phyloP scores from a whole-genome alignment of 1,284 basidiomycete genomes.

The Cryptococcus depauperatus region DNA sequence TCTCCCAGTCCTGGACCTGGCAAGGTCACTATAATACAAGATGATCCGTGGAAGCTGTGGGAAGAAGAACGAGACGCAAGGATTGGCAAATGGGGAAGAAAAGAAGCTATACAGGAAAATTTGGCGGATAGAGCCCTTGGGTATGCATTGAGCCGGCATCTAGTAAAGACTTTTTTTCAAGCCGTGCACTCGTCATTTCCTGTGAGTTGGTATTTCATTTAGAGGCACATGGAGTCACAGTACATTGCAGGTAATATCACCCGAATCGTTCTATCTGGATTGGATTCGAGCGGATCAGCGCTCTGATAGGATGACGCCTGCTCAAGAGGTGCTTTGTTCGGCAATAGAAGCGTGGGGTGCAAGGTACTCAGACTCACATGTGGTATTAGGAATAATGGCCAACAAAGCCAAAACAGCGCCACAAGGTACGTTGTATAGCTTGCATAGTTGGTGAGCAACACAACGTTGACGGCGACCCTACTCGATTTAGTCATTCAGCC shows the following conservation, averaged over 20 bases:
- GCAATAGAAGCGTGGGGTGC: conserved; percentile 39
- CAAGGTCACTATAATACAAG: not conserved
- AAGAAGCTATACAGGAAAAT: conserved; percentile 20
- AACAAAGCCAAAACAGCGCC: conserved; percentile 15
- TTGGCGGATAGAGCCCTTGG: conserved; percentile 32
- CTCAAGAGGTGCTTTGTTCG: conserved; percentile 31
- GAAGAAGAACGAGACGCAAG: conserved; percentile 1
- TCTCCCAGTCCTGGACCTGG: not conserved
- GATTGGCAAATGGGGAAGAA: conserved; percentile 19
- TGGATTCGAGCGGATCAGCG: conserved; percentile 31
- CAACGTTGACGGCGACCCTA: no score
- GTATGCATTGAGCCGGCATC: conserved; percentile 24
- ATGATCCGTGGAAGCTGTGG: conserved; percentile 22
- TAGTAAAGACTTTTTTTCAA: conserved; percentile 30
- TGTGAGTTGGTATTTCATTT: conserved; percentile 16
- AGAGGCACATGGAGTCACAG: no score
- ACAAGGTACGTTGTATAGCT: conserved; percentile 25
- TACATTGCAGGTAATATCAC: conserved; percentile 22
- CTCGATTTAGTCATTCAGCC: conserved; percentile 22
- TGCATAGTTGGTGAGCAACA: no score
- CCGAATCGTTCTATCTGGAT: conserved; percentile 31
- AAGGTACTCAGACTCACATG: conserved; percentile 34
- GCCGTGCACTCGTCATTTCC: conserved; percentile 31
- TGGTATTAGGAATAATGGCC: conserved; percentile 22
- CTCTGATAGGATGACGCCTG: conserved; percentile 28